These are phyloP conservation scores for Uronychia setigera DNA, from an alignment of 73 alveolate species.

Conservation along the genomic window DNA sequence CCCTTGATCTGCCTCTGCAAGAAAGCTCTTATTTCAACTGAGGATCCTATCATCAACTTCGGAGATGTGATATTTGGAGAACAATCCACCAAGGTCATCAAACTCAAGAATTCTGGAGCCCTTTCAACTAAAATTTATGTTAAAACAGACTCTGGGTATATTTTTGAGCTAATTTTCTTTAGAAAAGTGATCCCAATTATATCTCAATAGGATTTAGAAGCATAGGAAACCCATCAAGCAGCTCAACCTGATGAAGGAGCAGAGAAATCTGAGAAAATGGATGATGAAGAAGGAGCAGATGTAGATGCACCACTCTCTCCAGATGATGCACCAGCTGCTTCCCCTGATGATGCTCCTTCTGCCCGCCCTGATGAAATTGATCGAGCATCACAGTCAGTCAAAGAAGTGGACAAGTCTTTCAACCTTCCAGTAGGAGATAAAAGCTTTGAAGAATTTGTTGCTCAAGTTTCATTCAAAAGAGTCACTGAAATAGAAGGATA, in stretches of 20 bases:
- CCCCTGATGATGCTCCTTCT: conserved; percentile 7
- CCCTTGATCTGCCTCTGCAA: conserved; percentile 91
- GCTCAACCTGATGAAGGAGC: not conserved
- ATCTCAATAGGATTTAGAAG: conserved; percentile 58
- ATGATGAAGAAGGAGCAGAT: conserved; percentile 7
- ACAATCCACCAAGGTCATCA: conserved; percentile 69
- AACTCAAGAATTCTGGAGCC: conserved; percentile 91
- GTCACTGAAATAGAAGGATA: conserved; percentile 82
- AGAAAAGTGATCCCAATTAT: conserved; percentile 49
- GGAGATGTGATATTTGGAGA: conserved; percentile 96
- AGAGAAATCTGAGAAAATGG: not conserved
- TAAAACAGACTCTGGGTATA: conserved; percentile 65
- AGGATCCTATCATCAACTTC: conserved; percentile 86
- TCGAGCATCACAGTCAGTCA: not conserved
- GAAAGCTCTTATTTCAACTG: conserved; percentile 87
- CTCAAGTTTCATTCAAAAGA: conserved; percentile 11
- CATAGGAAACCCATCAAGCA: not conserved
- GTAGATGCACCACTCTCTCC: conserved; percentile 27
- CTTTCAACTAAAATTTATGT: conserved; percentile 79
- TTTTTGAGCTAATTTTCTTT: not conserved
- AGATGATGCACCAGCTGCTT: not conserved
- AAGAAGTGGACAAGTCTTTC: not conserved
- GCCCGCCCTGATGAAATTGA: conserved; percentile 12
- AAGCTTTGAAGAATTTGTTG: conserved; percentile 35
- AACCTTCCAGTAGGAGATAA: conserved; percentile 32